Percentiles rank a stretch among this genome's conserved stretches.
These are phyloP conservation scores for Hypoxylon sp. DNA, from an alignment of 2,329 filamentous ascomycete species.

Conservation along the genomic window DNA sequence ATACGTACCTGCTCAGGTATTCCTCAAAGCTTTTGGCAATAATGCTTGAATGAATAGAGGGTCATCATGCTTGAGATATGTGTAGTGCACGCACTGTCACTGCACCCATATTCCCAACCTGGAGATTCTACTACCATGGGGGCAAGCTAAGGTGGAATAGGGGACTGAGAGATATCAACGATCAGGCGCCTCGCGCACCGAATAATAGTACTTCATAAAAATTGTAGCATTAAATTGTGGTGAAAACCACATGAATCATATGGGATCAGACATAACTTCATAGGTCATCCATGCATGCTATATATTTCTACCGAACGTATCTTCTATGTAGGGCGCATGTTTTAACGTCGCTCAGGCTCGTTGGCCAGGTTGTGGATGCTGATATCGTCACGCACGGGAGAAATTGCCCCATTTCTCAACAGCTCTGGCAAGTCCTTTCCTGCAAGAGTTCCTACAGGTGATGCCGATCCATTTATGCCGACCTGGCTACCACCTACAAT, in stretches of 20 bases:
- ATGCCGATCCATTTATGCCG: constrained; percentile 27
- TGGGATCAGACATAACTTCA: not conserved
- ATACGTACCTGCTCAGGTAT: not conserved
- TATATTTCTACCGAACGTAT: constrained; percentile 17
- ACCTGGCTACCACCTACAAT: constrained; percentile 28
- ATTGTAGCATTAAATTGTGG: not conserved
- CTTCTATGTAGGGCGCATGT: not conserved
- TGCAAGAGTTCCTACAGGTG: constrained; percentile 10
- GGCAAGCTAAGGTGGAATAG: no score
- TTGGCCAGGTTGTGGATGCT: constrained; percentile 49
- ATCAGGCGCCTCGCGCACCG: not conserved
- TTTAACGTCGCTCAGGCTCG: constrained; percentile 43
- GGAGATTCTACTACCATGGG: no score
- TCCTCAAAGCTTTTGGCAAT: not conserved
- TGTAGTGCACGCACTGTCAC: no score
- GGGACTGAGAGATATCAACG: not conserved
- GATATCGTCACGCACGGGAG: constrained; percentile 45
- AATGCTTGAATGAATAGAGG: not conserved
- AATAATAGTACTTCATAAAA: not conserved
- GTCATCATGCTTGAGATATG: no score
- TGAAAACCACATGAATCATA: not conserved
- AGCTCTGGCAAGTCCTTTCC: constrained; percentile 15
- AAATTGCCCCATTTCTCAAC: constrained; percentile 27
- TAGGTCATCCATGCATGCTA: constrained; percentile 9
- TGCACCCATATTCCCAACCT: no score